Evolutionary conservation across 805 yeast genomes (phyloP), one percentile per base, ranked within the genome.

Genomic region (Saccharomyces mikatae): DNA sequence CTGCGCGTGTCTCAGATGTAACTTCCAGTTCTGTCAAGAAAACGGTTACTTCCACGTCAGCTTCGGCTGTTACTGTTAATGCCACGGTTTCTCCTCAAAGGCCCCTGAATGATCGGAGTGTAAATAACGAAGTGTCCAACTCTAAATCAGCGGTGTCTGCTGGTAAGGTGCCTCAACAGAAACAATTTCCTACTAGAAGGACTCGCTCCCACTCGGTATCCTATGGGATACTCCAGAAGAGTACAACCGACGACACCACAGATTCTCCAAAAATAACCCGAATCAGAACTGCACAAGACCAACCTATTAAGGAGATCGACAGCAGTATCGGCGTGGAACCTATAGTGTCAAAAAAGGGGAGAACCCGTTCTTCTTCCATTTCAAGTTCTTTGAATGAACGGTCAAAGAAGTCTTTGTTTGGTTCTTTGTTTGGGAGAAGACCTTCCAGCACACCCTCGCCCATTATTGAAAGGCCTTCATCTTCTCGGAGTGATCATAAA

Each of bases 371-470:
- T 24, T 32, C 54, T 4, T 56, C 63, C 2, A 51, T 56, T 3
- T 53, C 62, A 26, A 32, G 60, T 27, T 64, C 66, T 22, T 49
- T 59, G 48, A 58, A 56, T 31, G 68, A 62, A 46, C 62, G 64
- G 55, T 61, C 71, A 14, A 66, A 60, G 46, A 66, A 60, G 54
- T 65, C 69, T 17, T 51, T 66, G 24, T 62, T 64, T 31, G 62
- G 64, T 21, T 63, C 68, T 10, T 31, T 66, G 26, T 68, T 66
- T 53, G 63, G 67, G 13, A 61, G 63, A 50, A 61, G 55, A 48
- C 54, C 54, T 3, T 53, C 56, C 28, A 29, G 55, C 2, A 31
- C 61, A 3, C 31, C 48, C 10, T n/a, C 26, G 22, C 26, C 30
- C 21, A 26, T 21, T 22, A 11, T 32, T 14, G 21, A 36, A 21